Conservation (phyloP, 306 rosid species). For the Cicer yamashitae region DNA sequence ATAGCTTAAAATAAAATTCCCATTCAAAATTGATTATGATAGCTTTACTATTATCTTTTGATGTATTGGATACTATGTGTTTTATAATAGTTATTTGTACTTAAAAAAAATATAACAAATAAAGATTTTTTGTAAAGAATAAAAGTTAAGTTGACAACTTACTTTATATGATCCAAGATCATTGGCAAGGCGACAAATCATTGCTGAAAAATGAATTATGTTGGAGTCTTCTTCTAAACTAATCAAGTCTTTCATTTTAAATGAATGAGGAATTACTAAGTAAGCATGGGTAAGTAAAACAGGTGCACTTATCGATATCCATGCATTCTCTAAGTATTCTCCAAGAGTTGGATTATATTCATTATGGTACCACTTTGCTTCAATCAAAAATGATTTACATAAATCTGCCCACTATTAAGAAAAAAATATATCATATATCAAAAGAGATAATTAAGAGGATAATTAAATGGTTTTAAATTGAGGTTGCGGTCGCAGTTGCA, state of each 20-base stretch:
- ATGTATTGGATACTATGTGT: no score
- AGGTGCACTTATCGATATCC: neutral
- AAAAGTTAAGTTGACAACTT: neutral
- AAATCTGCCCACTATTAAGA: neutral
- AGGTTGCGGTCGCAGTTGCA: no score
- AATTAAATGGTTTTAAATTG: no score
- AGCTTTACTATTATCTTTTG: no score
- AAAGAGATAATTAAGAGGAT: no score
- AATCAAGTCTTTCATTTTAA: neutral
- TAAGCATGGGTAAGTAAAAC: slow-evolving; percentile 15
- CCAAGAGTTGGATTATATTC: neutral
- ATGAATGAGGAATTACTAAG: slow-evolving; percentile 2
- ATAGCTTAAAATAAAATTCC: no score
- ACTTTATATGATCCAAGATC: slow-evolving; percentile 3
- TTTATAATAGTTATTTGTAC: no score
- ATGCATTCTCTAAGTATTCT: slow-evolving; percentile 24
- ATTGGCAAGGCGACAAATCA: slow-evolving; percentile 10
- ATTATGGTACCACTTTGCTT: slow-evolving; percentile 4
- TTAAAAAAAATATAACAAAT: neutral
- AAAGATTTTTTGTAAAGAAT: neutral
- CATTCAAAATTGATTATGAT: no score
- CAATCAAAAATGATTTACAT: neutral
- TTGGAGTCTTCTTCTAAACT: neutral
- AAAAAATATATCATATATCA: no score
- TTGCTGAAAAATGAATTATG: slow-evolving; percentile 1